Percentiles rank a stretch among this genome's conserved stretches.
Conservation (phyloP, 768 basidiomycete genomes). For the Boletellus ananas region DNA sequence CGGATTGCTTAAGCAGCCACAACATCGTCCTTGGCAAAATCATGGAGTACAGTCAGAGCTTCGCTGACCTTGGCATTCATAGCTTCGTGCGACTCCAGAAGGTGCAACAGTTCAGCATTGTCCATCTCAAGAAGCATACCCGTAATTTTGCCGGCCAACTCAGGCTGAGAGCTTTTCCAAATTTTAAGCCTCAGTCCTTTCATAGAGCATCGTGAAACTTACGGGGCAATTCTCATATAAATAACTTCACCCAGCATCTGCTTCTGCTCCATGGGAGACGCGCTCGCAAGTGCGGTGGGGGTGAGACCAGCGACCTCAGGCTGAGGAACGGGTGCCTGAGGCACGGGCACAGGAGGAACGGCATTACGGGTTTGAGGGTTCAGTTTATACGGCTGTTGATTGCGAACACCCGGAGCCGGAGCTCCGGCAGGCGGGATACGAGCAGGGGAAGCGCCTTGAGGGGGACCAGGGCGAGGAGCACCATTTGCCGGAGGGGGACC, state of each 20-base stretch:
- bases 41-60: constrained; percentile 84
- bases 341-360: constrained; percentile 29
- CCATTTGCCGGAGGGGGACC: constrained; percentile 53
- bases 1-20: not conserved
- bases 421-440: constrained; percentile 43
- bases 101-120: constrained; percentile 85
- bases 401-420: constrained; percentile 40
- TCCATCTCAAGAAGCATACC: constrained; percentile 99
- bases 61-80: constrained; percentile 90
- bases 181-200: constrained; percentile 7
- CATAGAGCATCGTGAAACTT: constrained; percentile 30
- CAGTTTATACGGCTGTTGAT: constrained; percentile 30
- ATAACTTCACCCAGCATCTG: constrained; percentile 98
- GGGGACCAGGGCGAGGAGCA: constrained; percentile 44
- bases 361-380: constrained; percentile 37
- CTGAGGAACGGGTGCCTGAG: constrained; percentile 40
- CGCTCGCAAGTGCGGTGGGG: constrained; percentile 56
- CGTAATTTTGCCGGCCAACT: constrained; percentile 96
- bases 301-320: constrained; percentile 55
- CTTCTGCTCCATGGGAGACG: constrained; percentile 85
- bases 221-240: constrained; percentile 86
- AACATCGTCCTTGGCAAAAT: constrained; percentile 58
- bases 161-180: constrained; percentile 67
- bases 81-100: constrained; percentile 78
- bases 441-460: constrained; percentile 40